phyloP scores from a whole-genome alignment of 495 filamentous ascomycete genomes.

The Talaromyces borbonicus region DNA sequence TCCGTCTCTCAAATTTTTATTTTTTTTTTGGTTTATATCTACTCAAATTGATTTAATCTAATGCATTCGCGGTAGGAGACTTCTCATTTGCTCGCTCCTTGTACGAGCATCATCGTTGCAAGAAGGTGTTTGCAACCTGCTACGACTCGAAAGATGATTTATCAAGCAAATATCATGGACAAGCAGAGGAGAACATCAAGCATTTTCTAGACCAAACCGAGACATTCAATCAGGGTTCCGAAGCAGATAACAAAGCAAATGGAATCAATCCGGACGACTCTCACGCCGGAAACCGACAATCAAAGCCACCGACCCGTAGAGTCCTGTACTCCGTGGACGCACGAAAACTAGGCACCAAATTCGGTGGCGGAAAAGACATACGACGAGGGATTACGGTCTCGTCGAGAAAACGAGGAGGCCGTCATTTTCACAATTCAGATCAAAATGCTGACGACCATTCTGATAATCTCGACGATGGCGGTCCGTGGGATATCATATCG shows the following conservation, averaged over 20 bases:
- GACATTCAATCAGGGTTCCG: background rate
- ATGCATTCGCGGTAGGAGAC: slow-evolving; percentile 56
- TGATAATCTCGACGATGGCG: slow-evolving; percentile 17
- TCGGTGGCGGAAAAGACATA: slow-evolving; percentile 34
- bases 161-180: slow-evolving; percentile 60
- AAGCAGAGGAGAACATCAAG: slow-evolving; percentile 50
- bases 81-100: slow-evolving; percentile 82
- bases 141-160: slow-evolving; percentile 48
- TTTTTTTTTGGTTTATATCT: background rate
- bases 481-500: slow-evolving; percentile 60
- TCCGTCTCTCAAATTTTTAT: slow-evolving; percentile 19
- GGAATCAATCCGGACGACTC: background rate
- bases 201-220: slow-evolving; percentile 29
- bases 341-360: slow-evolving; percentile 47
- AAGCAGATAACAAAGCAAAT: background rate
- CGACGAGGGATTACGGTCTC: slow-evolving; percentile 18
- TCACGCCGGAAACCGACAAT: slow-evolving; percentile 9
- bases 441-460: background rate
- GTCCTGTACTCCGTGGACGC: slow-evolving; percentile 70
- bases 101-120: slow-evolving; percentile 58
- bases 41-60: background rate
- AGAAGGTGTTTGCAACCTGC: slow-evolving; percentile 52
- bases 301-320: slow-evolving; percentile 14
- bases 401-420: slow-evolving; percentile 9
- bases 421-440: too few relatives aligned